phyloP scores from a whole-genome alignment of 768 basidiomycete species.

The Suillus discolor region DNA sequence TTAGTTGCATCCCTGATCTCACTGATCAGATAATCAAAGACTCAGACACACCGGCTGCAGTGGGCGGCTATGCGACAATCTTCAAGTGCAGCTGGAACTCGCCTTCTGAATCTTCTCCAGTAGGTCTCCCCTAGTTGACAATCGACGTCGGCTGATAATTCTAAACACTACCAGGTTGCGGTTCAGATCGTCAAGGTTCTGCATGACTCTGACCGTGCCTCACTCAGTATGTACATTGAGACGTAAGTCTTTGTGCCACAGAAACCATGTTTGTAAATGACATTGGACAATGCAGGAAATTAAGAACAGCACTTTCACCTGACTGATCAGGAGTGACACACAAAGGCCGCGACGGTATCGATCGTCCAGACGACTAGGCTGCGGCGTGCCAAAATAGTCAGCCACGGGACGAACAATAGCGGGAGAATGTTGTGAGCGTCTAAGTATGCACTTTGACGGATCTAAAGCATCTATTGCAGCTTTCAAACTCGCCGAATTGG shows the following conservation, averaged over 20 bases:
- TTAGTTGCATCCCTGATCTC: background rate
- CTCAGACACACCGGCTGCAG: conserved; percentile 34
- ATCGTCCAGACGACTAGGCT: background rate
- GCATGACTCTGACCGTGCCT: background rate
- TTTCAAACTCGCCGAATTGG: background rate
- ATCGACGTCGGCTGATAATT: too few species aligned
- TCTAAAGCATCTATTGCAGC: background rate
- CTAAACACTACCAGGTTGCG: conserved; percentile 3
- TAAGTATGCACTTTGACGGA: background rate
- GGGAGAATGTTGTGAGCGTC: background rate
- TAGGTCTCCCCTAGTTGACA: background rate
- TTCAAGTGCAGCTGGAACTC: conserved; percentile 38
- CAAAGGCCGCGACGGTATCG: background rate
- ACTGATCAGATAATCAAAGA: conserved; percentile 13
- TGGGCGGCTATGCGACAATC: conserved; percentile 47
- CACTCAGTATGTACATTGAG: background rate
- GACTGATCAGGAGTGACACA: background rate
- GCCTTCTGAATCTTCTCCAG: background rate
- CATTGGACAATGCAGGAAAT: background rate
- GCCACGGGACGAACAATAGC: background rate
- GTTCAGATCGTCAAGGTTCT: background rate
- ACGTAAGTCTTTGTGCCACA: background rate
- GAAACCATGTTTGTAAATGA: background rate
- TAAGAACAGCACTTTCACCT: background rate
- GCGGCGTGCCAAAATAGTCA: background rate